These are phyloP conservation scores for Leccinellum luteum DNA, from an alignment of 768 basidiomycete genomes.

Conservation along the genomic window DNA sequence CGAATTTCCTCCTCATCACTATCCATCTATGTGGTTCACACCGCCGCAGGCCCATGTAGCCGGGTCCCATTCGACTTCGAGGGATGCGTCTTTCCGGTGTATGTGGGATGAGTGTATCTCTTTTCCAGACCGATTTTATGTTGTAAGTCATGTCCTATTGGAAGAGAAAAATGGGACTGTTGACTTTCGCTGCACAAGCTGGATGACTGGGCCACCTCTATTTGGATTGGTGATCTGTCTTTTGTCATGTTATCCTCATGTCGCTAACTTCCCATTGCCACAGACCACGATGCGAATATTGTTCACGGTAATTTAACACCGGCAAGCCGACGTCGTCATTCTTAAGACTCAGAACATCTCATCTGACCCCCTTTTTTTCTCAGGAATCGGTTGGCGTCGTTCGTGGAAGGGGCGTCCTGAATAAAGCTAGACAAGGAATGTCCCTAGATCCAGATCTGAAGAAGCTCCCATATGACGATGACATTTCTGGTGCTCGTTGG, in stretches of 20 bases:
- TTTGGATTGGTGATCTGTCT: not conserved
- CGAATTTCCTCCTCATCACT: not conserved
- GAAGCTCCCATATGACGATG: not conserved
- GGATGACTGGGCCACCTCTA: constrained; percentile 8
- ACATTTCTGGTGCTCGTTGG: constrained; percentile 10
- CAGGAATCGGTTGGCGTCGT: constrained; percentile 4
- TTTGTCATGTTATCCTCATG: not conserved
- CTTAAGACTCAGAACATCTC: not conserved
- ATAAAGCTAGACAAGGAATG: not conserved
- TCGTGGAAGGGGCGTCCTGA: constrained; percentile 3
- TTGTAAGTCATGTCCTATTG: constrained; percentile 3
- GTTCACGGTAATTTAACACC: constrained; percentile 12
- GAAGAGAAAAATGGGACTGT: not conserved
- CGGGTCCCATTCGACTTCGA: not conserved
- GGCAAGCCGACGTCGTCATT: not conserved
- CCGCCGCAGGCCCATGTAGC: not conserved
- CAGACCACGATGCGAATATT: not conserved
- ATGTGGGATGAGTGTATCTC: not conserved
- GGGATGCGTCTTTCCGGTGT: not conserved
- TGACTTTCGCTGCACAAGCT: not conserved
- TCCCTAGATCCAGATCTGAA: not conserved
- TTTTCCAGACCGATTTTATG: not conserved
- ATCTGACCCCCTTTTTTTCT: not conserved
- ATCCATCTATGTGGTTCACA: not conserved
- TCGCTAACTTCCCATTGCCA: not conserved